Conservation (phyloP, 106 monocot species). For the Alisma plantagoaquatica region DNA sequence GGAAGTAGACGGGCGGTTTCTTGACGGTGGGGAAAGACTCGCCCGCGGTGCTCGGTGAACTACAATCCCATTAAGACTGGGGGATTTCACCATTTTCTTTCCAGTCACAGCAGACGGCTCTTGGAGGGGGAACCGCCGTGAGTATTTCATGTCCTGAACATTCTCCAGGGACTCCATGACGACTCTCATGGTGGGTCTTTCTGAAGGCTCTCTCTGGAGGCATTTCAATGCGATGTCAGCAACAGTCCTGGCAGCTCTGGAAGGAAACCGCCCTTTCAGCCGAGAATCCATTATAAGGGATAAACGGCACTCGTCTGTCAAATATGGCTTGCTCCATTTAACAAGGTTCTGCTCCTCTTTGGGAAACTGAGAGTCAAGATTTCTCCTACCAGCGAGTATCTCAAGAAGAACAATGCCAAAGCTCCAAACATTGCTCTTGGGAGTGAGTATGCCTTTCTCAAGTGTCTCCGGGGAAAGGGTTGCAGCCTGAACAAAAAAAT, state of each 20-base stretch:
- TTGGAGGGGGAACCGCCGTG: slow-evolving; percentile 49
- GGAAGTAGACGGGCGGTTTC: not conserved
- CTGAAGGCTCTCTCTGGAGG: slow-evolving; percentile 67
- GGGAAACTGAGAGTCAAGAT: slow-evolving; percentile 35
- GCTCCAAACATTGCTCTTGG: slow-evolving; percentile 83
- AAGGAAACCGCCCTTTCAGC: slow-evolving; percentile 69
- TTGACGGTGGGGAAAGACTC: slow-evolving; percentile 25
- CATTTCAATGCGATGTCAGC: slow-evolving; percentile 61
- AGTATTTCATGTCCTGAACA: slow-evolving; percentile 67
- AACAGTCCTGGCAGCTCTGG: slow-evolving; percentile 57
- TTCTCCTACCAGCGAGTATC: slow-evolving; percentile 68
- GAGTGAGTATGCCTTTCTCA: slow-evolving; percentile 71
- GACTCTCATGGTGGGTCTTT: slow-evolving; percentile 76
- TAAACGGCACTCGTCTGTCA: slow-evolving; percentile 72
- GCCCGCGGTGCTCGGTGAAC: slow-evolving; percentile 5
- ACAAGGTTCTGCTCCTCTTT: slow-evolving; percentile 84
- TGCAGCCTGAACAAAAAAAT: slow-evolving; percentile 31
- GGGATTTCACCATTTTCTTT: slow-evolving; percentile 49
- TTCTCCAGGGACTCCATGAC: slow-evolving; percentile 44
- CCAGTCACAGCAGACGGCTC: slow-evolving; percentile 45
- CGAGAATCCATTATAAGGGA: slow-evolving; percentile 78
- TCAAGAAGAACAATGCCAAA: slow-evolving; percentile 82
- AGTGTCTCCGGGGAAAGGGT: slow-evolving; percentile 57
- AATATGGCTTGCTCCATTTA: slow-evolving; percentile 71
- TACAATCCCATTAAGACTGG: slow-evolving; percentile 50